Conservation (phyloP, 352 stramenopile species). For the Phytopythium helicoides region DNA sequence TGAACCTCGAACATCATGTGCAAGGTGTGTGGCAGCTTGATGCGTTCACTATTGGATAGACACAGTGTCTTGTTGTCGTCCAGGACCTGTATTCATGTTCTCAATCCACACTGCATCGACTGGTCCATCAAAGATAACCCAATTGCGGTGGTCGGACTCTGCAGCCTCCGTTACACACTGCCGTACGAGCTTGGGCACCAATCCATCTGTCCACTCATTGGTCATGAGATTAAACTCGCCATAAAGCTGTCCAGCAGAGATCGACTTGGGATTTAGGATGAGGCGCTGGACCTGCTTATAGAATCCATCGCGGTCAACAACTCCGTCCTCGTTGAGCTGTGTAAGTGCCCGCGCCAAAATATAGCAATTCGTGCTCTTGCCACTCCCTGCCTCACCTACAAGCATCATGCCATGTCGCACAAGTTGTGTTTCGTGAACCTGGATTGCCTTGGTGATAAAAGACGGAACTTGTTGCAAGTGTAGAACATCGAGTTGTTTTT, state of each 20-base stretch:
- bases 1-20: constrained; percentile 95
- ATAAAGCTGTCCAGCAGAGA: constrained; percentile 95
- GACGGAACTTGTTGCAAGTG: constrained; percentile 83
- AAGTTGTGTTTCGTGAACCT: constrained; percentile 89
- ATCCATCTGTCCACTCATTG: constrained; percentile 93
- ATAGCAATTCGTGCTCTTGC: constrained; percentile 86
- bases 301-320: constrained; percentile 82
- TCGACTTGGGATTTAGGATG: constrained; percentile 94
- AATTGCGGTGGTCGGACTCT: constrained; percentile 85
- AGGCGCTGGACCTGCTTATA: constrained; percentile 87
- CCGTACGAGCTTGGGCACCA: constrained; percentile 92
- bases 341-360: constrained; percentile 74
- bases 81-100: constrained; percentile 90
- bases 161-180: constrained; percentile 80
- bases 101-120: constrained; percentile 93
- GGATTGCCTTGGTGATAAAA: constrained; percentile 87
- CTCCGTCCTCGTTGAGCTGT: constrained; percentile 72
- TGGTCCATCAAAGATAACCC: constrained; percentile 90
- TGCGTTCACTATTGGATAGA: constrained; percentile 84
- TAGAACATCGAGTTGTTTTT: constrained; percentile 70
- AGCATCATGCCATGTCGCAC: constrained; percentile 95
- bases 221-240: constrained; percentile 94
- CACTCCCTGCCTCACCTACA: constrained; percentile 87
- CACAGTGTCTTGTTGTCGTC: constrained; percentile 90
- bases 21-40: constrained; percentile 82